Base-by-base conservation (phyloP, 352 stramenopile species). In the Phytophthora pini region DNA sequence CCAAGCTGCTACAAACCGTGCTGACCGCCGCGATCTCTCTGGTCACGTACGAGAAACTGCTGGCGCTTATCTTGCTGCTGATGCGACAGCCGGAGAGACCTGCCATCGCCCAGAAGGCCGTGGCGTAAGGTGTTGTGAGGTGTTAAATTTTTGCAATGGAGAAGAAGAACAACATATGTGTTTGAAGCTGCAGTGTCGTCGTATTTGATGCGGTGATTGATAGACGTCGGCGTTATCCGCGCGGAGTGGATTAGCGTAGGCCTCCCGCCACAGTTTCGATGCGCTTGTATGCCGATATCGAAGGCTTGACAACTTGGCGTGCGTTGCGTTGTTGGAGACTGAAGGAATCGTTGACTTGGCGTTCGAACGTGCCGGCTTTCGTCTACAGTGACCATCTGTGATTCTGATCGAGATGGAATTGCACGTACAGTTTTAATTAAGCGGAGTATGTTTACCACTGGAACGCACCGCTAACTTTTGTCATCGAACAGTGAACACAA, bases 1-100 rank as follows among this genome's bases (percentile, higher is more conserved):
- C 94, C 10, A 99, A 99, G 70, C 73, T 98, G 13, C 61, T 98
- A 40, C 94, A 98, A 68, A 98, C 96, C 1, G 94, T 98, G 20
- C 75, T 98, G 43, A 98, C 92, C 0, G 92, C 89, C 6, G 91
- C 93, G 48, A 95, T 98, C 68, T 97, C 89, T 36, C 96, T 98
- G 61, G 80, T 98, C 59, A 97, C 90, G 15, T 98, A 98, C 79
- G 95, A 98, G 62, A 95, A 98, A 70, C 88, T 97, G 49, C 59
- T 90, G 43, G 70, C 75, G 13, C 49, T 89, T 29, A 88, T 89
- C 48, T 56, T 90, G 43, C 22, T 87, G 45, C 31, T 89, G 53
- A 65, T 90, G 65, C 72, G 80, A 27, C 77, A 84, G 56, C 59
- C 61, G 53, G 52, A 57, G 34, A 70, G 67, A 44, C 68, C 63